Evolutionary conservation across 306 rosid species (phyloP), one percentile per base, ranked within the genome.

Genomic region (Mimosa pudica): DNA sequence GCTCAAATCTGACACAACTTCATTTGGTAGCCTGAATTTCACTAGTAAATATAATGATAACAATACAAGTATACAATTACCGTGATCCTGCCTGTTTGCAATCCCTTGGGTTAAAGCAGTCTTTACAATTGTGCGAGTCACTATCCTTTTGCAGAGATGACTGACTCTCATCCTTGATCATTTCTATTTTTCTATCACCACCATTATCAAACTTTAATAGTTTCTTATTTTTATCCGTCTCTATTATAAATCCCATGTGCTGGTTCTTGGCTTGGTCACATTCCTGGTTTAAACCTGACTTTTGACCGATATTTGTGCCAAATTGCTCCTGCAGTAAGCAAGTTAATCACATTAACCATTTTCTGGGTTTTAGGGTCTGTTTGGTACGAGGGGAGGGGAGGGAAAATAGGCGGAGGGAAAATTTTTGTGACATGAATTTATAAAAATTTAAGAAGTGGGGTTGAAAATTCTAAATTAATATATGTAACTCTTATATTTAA

Each of bases 301-400:
- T 87, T 68, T 83, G 86, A 5, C 79, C 73, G 58, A 54, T 73
- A 70, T 70, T 82, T 71, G 82, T 85, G 82, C 85, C 82, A 82
- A 85, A 84, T 54, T 80, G 84, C 85, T 87, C 94, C 97, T 94
- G 86, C 81, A 90, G 71, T 11, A 44, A 68, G 52, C 82, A 84
- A 75, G 79, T 80, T 51, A 16, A 85, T 74, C 79, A 70, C 45
- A 60, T 51, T 36, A 65, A 17, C 65, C 52, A 8, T 48, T 48
- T 48, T 4, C 18, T 6, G 0, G 30, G 30, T 24, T 24, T 24
- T 24, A 24, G 30, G 30, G 30, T 24, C 30, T 24, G 30, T 24
- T 24, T 24, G 30, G 30, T 24, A 24, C 30, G 30, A 24, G 65
- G 69, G 61, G 49, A 33, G 73, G 70, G 70, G 30, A 24, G 30